These are phyloP conservation scores for Claviceps sp. DNA, from an alignment of 2,329 filamentous ascomycete genomes.

Conservation along the genomic window DNA sequence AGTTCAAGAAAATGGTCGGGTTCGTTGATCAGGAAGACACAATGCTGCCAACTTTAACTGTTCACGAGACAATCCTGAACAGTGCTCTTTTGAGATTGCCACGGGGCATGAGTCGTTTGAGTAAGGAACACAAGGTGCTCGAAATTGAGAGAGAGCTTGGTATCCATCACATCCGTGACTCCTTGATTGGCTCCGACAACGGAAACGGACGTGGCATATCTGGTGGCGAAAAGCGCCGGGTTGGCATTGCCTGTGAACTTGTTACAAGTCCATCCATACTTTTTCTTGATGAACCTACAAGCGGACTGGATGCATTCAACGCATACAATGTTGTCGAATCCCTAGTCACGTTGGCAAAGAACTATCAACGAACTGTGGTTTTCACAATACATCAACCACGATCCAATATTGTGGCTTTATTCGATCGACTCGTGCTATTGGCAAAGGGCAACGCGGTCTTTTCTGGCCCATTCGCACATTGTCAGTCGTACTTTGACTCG, in stretches of 20 bases:
- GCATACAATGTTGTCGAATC: slow-evolving; percentile 98
- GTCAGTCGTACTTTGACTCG: slow-evolving; percentile 83
- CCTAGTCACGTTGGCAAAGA: slow-evolving; percentile 85
- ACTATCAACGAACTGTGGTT: slow-evolving; percentile 90
- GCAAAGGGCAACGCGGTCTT: slow-evolving; percentile 85
- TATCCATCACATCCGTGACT: slow-evolving; percentile 87
- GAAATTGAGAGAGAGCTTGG: slow-evolving; percentile 95
- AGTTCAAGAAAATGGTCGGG: slow-evolving; percentile 85
- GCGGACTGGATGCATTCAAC: slow-evolving; percentile 90
- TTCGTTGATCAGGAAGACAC: slow-evolving; percentile 98
- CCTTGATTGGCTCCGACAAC: slow-evolving; percentile 91
- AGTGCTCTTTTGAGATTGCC: slow-evolving; percentile 88
- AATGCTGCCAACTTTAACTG: slow-evolving; percentile 87
- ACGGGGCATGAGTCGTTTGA: slow-evolving; percentile 69
- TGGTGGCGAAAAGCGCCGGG: slow-evolving; percentile 88
- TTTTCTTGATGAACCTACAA: slow-evolving; percentile 94
- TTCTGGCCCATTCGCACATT: slow-evolving; percentile 78
- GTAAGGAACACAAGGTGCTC: slow-evolving; percentile 83
- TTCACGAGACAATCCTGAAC: slow-evolving; percentile 93
- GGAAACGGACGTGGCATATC: slow-evolving; percentile 90
- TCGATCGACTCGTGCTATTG: slow-evolving; percentile 84
- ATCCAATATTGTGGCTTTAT: slow-evolving; percentile 95
- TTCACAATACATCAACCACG: slow-evolving; percentile 98
- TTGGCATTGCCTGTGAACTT: slow-evolving; percentile 93
- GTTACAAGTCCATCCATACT: slow-evolving; percentile 95